Evolutionary conservation across 2,329 filamentous ascomycete genomes (phyloP).

Genomic region (Aureobasidium sp.): DNA sequence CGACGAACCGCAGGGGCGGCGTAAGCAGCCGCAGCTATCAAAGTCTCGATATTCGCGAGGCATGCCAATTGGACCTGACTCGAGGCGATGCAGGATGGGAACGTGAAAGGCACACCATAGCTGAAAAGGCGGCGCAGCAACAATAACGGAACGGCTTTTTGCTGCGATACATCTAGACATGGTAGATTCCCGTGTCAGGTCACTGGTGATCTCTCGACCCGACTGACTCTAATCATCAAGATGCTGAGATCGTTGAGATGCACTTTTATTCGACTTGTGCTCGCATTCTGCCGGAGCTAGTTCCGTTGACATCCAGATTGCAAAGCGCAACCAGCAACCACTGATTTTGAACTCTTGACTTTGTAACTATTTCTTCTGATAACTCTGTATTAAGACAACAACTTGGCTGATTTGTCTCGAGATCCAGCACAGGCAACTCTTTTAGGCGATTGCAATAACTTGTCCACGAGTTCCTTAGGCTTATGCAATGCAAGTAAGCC

Average conservation of each 20-base stretch:
- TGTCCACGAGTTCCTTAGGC: too few relatives aligned
- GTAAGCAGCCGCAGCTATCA: slow-evolving; percentile 1
- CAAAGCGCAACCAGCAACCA: too few relatives aligned
- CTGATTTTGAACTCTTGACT: too few relatives aligned
- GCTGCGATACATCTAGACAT: neutral
- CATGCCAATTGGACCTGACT: neutral
- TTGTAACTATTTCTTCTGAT: too few relatives aligned
- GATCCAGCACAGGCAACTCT: too few relatives aligned
- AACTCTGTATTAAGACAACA: too few relatives aligned
- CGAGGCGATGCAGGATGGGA: neutral
- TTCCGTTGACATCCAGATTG: neutral
- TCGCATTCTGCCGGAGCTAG: neutral
- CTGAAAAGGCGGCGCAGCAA: neutral
- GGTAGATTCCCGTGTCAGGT: neutral
- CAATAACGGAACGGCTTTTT: neutral
- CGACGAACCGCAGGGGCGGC: slow-evolving; percentile 5
- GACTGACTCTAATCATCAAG: neutral
- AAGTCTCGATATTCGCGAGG: neutral
- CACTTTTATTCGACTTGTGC: neutral
- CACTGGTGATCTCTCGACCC: too few relatives aligned
- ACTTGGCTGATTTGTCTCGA: too few relatives aligned
- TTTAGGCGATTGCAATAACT: too few relatives aligned
- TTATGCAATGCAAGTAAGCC: too few relatives aligned
- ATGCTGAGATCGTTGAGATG: neutral
- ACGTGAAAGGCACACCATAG: slow-evolving; percentile 1